Base-by-base conservation (phyloP, 2,329 filamentous ascomycete genomes). In the Pseudodiploospora longispora region DNA sequence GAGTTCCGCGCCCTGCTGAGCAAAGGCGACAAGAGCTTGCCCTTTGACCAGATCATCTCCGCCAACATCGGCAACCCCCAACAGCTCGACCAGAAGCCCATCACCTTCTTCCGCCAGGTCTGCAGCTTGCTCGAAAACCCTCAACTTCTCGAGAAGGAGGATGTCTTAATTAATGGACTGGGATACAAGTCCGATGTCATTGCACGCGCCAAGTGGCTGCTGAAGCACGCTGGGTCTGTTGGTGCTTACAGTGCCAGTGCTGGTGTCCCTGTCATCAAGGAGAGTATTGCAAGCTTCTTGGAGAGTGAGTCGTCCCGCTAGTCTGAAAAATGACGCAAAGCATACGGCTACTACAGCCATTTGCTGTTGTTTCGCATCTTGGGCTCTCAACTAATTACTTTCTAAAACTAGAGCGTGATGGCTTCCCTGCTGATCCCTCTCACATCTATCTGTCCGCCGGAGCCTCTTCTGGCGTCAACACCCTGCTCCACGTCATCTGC, bases 61-160 rank as follows among this genome's bases (percentile, higher is more conserved):
- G 93, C 93, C 68, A 98, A 98, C 71, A 98, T 98, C 60, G 93
- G 93, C 61, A 98, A 98, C 73, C 93, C 93, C 4, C 93, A 98
- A 69, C 93, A 98, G 70, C 81, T 98, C 51, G 93, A 96, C 70
- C 93, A 98, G 76, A 94, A 97, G 75, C 93, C 93, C 59, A 91
- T 98, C 59, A 98, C 93, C 55, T 98, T 96, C 76, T 96, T 98
- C 80, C 83, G 93, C 56, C 91, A 98, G 71, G 93, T 98, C 29
- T 78, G 93, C 59, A 95, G 88, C 68, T 67, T 98, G 50, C 69
- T 97, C 47, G 93, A 98, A 74, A 90, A 97, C 72, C 93, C 93
- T 1, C 64, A 74, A 46, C 74, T 98, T 31, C 75, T 98, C 48
- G 77, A 95, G 60, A 83, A 94, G 56, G 81, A 88, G 63, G 79